Base-by-base conservation (phyloP, 768 basidiomycete genomes). In the Sutorius australiensis region DNA sequence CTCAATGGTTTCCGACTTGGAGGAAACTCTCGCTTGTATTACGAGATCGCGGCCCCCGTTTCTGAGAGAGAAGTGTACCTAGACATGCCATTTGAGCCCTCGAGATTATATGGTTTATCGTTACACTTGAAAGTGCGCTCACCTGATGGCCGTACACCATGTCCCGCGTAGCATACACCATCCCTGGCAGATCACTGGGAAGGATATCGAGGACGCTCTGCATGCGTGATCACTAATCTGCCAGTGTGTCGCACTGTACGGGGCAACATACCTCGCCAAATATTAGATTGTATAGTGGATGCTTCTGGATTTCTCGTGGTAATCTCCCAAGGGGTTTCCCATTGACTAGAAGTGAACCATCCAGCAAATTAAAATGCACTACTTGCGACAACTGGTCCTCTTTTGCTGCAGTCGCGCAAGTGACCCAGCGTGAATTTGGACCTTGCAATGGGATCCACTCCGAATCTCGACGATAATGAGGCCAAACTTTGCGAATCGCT, bases 261-360 rank as follows among this genome's bases (percentile, higher is more conserved):
- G 6, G 3, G 3, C 34, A 7, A 44, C 59, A 10, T 17, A 67
- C 69, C 13, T 55, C 40, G 12, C 58, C 58, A 46, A 70, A 65
- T 3, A 72, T 36, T 0, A 45, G 28, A 27, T 16, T 47, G 32
- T 68, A 70, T 1, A 56, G 46, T 3, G 63, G 43, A 40, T 64
- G 67, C 3, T 31, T 45, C 34, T 46, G 44, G 28, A 70, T 59
- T 5, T 17, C 43, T 4, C 28, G 28, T 0, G 70, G 68, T 5
- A 70, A 55, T 28, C 59, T 54, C 0, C 61, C 64, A 5, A 70
- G 21, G 0, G 65, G 59, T 34, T 56, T 65, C 3, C 65, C 70
- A 11, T 68, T 51, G 5, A 70, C 61, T 36, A 72, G 46, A 14
- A 70, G 57, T 1, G 57, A 51, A 0, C 69, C 69, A 17, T 63